These are phyloP conservation scores for Melanogaster broomeanus DNA, from an alignment of 768 basidiomycete genomes.

Conservation along the genomic window DNA sequence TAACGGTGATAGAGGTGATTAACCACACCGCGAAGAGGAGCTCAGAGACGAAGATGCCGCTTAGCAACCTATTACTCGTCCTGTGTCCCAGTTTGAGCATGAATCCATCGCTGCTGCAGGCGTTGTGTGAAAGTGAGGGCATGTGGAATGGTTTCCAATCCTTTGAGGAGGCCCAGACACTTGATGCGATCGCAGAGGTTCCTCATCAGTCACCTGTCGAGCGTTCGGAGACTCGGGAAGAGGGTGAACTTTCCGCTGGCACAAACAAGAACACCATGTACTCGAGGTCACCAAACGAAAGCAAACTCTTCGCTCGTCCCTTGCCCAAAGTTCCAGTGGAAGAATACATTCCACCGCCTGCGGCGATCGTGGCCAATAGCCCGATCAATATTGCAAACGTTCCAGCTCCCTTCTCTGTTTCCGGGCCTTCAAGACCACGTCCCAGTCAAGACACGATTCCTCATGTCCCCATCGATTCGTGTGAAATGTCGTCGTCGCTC, in stretches of 20 bases:
- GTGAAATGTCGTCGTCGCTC: conserved; percentile 25
- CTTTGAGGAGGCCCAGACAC: conserved; percentile 4
- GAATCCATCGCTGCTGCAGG: conserved; percentile 69
- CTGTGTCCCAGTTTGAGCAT: conserved; percentile 87
- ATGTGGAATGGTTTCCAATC: conserved; percentile 54
- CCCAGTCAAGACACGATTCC: conserved; percentile 1
- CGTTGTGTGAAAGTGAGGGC: conserved; percentile 68
- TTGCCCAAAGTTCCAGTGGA: conserved; percentile 27
- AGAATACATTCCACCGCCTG: not conserved
- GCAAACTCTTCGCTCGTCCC: conserved; percentile 20
- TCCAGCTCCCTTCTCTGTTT: not conserved
- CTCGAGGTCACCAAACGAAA: conserved; percentile 8
- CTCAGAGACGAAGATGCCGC: conserved; percentile 87
- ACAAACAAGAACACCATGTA: not conserved
- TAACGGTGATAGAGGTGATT: conserved; percentile 81
- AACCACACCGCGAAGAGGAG: conserved; percentile 67
- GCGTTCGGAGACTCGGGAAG: not conserved
- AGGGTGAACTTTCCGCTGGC: not conserved
- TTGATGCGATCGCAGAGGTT: conserved; percentile 2
- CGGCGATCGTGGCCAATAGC: not conserved
- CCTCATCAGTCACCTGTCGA: not conserved
- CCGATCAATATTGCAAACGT: not conserved
- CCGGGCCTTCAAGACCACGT: conserved; percentile 2
- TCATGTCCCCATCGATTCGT: conserved; percentile 8
- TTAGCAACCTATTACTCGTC: conserved; percentile 85